These are phyloP conservation scores for Helicocarpus griseus DNA, from an alignment of 2,329 filamentous ascomycete genomes.

Conservation along the genomic window DNA sequence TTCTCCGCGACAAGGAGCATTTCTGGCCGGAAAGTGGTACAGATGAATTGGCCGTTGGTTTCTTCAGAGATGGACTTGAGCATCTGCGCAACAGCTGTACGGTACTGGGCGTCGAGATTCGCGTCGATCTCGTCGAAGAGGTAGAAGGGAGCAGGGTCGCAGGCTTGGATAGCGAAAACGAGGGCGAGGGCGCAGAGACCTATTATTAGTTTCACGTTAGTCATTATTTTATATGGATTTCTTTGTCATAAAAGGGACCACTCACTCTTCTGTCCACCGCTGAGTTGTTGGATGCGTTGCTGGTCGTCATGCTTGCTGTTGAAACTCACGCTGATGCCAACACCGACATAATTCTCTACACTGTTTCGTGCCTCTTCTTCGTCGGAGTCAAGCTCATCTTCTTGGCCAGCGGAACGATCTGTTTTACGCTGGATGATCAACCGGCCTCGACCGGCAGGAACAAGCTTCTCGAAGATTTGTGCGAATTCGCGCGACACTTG, in stretches of 20 bases:
- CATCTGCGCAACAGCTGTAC: conserved; percentile 86
- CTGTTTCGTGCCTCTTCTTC: conserved; percentile 48
- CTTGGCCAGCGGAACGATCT: conserved; percentile 54
- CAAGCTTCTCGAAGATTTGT: conserved; percentile 86
- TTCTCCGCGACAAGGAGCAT: conserved; percentile 94
- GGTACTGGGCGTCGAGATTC: conserved; percentile 95
- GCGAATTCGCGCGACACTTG: conserved; percentile 92
- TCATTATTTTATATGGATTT: not conserved
- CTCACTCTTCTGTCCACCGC: conserved; percentile 93
- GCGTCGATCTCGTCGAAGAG: conserved; percentile 99
- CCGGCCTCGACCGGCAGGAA: conserved; percentile 83
- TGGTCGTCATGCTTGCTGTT: conserved; percentile 98
- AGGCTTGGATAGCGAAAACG: conserved; percentile 97
- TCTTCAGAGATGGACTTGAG: conserved; percentile 62
- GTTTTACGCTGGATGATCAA: conserved; percentile 87
- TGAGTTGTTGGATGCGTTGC: conserved; percentile 93
- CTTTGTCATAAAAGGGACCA: conserved; percentile 15
- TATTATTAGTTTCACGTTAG: conserved; percentile 23
- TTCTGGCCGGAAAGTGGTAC: conserved; percentile 95
- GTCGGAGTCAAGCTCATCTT: conserved; percentile 56
- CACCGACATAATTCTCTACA: conserved; percentile 92
- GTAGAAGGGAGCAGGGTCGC: conserved; percentile 95
- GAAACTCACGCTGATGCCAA: conserved; percentile 95
- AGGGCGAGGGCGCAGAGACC: conserved; percentile 92
- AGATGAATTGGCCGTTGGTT: conserved; percentile 75